Evolutionary conservation across 2,329 filamentous ascomycete genomes (phyloP).

Genomic region (Nemania diffusa): DNA sequence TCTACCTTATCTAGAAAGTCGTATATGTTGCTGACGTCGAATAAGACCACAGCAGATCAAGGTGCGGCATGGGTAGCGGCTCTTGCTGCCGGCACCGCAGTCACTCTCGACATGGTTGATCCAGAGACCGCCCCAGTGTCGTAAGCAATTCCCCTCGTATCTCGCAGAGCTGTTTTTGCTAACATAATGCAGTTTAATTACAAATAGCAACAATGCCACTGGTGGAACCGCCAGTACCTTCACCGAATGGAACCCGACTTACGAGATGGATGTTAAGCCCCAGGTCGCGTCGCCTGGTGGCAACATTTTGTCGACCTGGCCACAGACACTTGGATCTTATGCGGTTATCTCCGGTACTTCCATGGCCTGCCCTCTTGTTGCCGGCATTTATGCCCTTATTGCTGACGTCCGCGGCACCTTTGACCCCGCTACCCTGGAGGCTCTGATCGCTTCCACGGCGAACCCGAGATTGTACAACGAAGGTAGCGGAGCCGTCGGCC

Average conservation of each 20-base stretch:
- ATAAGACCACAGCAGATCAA: slow-evolving; percentile 49
- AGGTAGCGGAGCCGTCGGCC: slow-evolving; percentile 45
- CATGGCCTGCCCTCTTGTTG: slow-evolving; percentile 68
- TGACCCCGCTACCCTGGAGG: slow-evolving; percentile 61
- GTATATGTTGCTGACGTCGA: slow-evolving; percentile 34
- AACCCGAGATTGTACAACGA: slow-evolving; percentile 38
- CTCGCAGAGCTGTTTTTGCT: slow-evolving; percentile 16
- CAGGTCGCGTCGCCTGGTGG: slow-evolving; percentile 67
- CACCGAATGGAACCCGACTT: slow-evolving; percentile 70
- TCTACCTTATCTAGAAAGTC: neutral
- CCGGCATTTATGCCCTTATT: slow-evolving; percentile 65
- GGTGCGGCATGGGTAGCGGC: slow-evolving; percentile 58
- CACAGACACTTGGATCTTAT: slow-evolving; percentile 59
- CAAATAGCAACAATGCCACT: slow-evolving; percentile 54
- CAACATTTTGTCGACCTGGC: slow-evolving; percentile 68
- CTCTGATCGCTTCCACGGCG: slow-evolving; percentile 43
- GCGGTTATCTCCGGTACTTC: slow-evolving; percentile 66
- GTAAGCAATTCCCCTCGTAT: slow-evolving; percentile 34
- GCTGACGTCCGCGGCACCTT: slow-evolving; percentile 62
- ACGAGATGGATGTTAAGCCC: slow-evolving; percentile 66
- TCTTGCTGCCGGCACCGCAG: slow-evolving; percentile 56
- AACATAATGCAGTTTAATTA: slow-evolving; percentile 48
- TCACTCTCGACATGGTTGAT: slow-evolving; percentile 58
- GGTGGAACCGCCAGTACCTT: slow-evolving; percentile 64
- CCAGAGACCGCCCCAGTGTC: slow-evolving; percentile 50